Base-by-base conservation (phyloP, 352 stramenopile genomes). In the Pythium volutum region DNA sequence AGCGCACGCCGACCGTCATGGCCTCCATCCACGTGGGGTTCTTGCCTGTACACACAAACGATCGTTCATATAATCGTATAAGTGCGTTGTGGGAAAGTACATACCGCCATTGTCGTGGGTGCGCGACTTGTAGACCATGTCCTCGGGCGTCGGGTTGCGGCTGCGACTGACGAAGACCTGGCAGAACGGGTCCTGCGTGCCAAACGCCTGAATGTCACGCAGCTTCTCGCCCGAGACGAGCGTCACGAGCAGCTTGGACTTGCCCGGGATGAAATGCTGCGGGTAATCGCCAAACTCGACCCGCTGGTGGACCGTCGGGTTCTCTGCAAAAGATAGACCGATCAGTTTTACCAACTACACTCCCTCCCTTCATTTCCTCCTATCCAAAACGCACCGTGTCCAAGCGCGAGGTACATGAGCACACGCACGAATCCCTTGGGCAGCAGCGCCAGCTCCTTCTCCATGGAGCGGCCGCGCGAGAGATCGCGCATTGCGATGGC, bases 31-130 rank as follows among this genome's bases (percentile, higher is more conserved):
- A 91, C 15, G 69, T 71, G 43, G 82, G 82, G 53, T 91, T 87
- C 59, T 91, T 91, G 64, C 81, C 81, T 86, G 36, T 10, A 57
- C 8, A 12, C 34, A 38, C 12, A 1, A 12, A 0, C n/a, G 18
- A 20, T 27, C 10, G 0, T 23, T 39, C n/a, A 27, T n/a, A 55
- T 50, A 20, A 43, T 18, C 36, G 36, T 43, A 22, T 20, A 4
- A 20, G n/a, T 43, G 36, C 2, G n/a, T 22, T 20, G 36, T 20
- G 16, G 36, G 36, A 15, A 42, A 20, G 16, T 18, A 18, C 23
- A 18, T 49, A 87, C 79, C 79, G 73, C 82, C 82, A 66, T 91
- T 91, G 52, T 91, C 77, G 67, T 91, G 82, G 9, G 78, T 91
- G 66, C 82, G 87, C 10, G 76, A 76, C 39, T 67, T 79, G 68